Base-by-base conservation (phyloP, 768 basidiomycete genomes). In the Amanita phalloides region DNA sequence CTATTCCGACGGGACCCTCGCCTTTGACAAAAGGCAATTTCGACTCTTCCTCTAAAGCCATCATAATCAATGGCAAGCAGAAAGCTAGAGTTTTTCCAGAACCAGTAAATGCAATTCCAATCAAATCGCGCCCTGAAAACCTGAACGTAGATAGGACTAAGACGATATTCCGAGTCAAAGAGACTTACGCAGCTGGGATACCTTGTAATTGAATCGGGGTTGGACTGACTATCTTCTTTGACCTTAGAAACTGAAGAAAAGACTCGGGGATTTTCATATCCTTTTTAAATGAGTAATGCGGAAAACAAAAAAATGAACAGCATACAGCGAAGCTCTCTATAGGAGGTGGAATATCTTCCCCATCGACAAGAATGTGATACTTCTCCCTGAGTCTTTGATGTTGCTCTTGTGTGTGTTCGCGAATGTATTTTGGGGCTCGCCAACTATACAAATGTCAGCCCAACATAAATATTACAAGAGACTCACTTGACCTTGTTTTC, bases 81-180 rank as follows among this genome's bases (percentile, higher is more conserved):
- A 99, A 99, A 0, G 94, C 86, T n/a, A 99, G 79, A 0, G 96
- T 99, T 70, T 99, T 99, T 13, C 96, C 96, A 0, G 95, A 98
- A 36, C 96, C 96, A 23, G 96, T 99, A 69, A 98, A 98, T 3
- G 96, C 96, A 57, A 99, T 98, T 17, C 96, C 96, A 56, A 98
- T 99, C 71, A 98, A 86, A 65, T 99, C 96, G 55, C 96, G 82
- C 36, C 96, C 96, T 47, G 92, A 72, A 65, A 98, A 97, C 32
- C 92, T 93, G 62, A 60, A 54, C 48, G 61, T 64, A 52, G 28
- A 41, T 55, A 36, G 20, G 9, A 17, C 17, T 11, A 41, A 61
- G 55, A 54, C 37, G 43, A 48, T 30, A 30, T 10, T 32, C 21
- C 11, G 20, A 51, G 23, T 57, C 3, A 21, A 35, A 10, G 33